A percentile compares a stretch with the other conserved stretches of the same genome.
Conservation (phyloP, 140 eudicot species). For the Senecio squalidus region DNA sequence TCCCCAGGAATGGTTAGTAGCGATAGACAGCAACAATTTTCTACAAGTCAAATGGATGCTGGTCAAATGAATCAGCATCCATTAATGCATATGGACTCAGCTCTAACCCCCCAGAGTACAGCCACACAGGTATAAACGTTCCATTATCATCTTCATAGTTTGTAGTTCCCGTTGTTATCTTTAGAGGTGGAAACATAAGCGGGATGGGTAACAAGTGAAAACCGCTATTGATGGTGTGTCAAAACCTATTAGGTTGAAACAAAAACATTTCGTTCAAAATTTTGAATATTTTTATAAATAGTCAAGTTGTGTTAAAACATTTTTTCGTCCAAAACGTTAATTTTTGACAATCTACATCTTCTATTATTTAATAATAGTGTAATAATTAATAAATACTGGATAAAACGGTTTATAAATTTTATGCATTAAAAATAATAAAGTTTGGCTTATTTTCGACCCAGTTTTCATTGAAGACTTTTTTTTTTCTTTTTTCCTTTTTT, state of each 20-base stretch:
- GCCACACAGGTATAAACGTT: slow-evolving; percentile 39
- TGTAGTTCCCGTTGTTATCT: neutral
- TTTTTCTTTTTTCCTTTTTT: neutral
- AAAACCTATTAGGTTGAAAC: too few relatives aligned
- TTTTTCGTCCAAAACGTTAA: too few relatives aligned
- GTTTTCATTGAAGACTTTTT: neutral
- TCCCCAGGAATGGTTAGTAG: slow-evolving; percentile 23
- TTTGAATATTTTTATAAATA: too few relatives aligned
- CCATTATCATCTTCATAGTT: neutral
- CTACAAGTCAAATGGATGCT: slow-evolving; percentile 16
- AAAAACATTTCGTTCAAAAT: too few relatives aligned
- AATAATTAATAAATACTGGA: too few relatives aligned
- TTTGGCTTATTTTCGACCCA: too few relatives aligned
- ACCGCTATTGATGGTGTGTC: too few relatives aligned
- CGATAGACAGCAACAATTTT: slow-evolving; percentile 33
- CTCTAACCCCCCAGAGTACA: slow-evolving; percentile 28
- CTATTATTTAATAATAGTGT: too few relatives aligned
- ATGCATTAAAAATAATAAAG: too few relatives aligned
- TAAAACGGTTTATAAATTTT: too few relatives aligned
- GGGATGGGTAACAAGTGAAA: neutral
- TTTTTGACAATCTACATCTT: too few relatives aligned
- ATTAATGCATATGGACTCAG: slow-evolving; percentile 20
- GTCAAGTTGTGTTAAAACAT: too few relatives aligned
- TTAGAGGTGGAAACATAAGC: neutral
- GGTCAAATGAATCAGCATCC: slow-evolving; percentile 23